Evolutionary conservation across 805 yeast genomes (phyloP).

Genomic region (Sugiyamaella lignohabitans): DNA sequence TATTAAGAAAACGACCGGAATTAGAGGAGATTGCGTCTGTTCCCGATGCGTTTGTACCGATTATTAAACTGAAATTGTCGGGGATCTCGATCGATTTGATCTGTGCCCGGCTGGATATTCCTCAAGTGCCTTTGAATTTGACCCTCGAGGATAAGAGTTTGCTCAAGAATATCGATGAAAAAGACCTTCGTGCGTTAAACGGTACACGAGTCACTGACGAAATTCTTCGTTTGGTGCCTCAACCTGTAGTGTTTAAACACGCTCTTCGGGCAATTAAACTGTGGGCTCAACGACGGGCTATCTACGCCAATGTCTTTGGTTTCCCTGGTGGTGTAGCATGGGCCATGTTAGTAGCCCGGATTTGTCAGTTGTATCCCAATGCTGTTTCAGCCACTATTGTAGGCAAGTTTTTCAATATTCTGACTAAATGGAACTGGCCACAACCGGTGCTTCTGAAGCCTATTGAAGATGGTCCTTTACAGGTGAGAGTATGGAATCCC

Average conservation of each 20-base stretch:
- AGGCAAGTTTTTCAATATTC: constrained; percentile 80
- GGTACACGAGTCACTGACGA: constrained; percentile 98
- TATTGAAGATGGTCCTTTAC: constrained; percentile 95
- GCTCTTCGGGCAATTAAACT: constrained; percentile 88
- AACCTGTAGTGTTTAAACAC: constrained; percentile 84
- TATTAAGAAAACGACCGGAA: constrained; percentile 69
- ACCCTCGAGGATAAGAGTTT: constrained; percentile 80
- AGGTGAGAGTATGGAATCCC: constrained; percentile 97
- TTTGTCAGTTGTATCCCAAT: constrained; percentile 93
- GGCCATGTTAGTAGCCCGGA: constrained; percentile 99
- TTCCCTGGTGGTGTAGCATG: constrained; percentile 99
- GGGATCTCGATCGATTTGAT: constrained; percentile 93
- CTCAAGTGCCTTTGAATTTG: constrained; percentile 72
- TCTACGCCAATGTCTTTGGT: constrained; percentile 91
- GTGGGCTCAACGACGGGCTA: constrained; percentile 95
- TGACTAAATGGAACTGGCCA: constrained; percentile 95
- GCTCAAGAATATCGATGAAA: constrained; percentile 81
- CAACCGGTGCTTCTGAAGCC: constrained; percentile 90
- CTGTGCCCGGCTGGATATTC: constrained; percentile 74
- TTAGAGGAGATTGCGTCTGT: constrained; percentile 87
- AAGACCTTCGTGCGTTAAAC: constrained; percentile 80
- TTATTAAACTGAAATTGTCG: constrained; percentile 77
- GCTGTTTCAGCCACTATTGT: constrained; percentile 90
- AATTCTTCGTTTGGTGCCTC: constrained; percentile 82
- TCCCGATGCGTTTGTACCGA: constrained; percentile 97